These are phyloP conservation scores for Wickerhamomyces subpelliculosus DNA, from an alignment of 805 yeast species.

Conservation along the genomic window DNA sequence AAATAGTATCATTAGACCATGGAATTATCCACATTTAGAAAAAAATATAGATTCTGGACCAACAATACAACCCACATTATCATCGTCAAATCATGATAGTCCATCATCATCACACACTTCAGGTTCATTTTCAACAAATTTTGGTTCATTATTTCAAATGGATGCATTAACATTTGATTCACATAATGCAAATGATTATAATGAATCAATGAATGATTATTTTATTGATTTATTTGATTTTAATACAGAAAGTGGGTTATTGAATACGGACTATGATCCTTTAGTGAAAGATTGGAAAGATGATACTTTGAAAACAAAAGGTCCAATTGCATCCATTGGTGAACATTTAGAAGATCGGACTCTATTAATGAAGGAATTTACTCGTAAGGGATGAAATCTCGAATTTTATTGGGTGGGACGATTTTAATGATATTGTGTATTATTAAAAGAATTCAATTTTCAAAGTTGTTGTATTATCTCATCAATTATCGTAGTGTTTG, in stretches of 20 bases:
- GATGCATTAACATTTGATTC: too few relatives aligned
- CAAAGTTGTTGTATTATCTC: neutral
- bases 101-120: neutral
- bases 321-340: slow-evolving; percentile 1
- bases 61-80: too few relatives aligned
- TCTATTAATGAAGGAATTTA: slow-evolving; percentile 10
- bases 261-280: slow-evolving; percentile 13
- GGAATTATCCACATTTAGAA: slow-evolving; percentile 16
- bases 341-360: slow-evolving; percentile 14
- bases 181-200: too few relatives aligned
- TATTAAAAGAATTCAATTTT: too few relatives aligned
- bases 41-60: too few relatives aligned
- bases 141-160: slow-evolving; percentile 10
- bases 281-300: slow-evolving; percentile 6
- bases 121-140: slow-evolving; percentile 8
- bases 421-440: neutral
- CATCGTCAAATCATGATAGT: neutral
- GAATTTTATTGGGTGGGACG: neutral
- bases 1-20: slow-evolving; percentile 6
- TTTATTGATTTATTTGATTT: too few relatives aligned
- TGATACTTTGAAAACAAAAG: neutral
- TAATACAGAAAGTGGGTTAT: too few relatives aligned
- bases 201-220: too few relatives aligned
- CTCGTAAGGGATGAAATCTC: neutral
- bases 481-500: slow-evolving; percentile 10